Conservation (phyloP, 306 rosid genomes). For the Cicer cuneatum region DNA sequence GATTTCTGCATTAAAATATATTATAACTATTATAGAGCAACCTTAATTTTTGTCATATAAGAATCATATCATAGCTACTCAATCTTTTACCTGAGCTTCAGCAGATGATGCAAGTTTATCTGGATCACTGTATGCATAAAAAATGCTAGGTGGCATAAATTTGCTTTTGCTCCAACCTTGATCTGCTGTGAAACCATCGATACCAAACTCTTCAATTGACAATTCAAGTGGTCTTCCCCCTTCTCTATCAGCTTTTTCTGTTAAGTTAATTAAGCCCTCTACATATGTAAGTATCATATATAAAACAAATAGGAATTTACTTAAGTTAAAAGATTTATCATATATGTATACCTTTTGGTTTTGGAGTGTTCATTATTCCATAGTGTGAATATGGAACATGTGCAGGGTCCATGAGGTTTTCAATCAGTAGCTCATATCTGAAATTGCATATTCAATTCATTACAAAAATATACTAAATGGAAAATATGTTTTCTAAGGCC, state of each 20-base stretch:
- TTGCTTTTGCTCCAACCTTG: slow-evolving; percentile 58
- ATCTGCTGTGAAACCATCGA: slow-evolving; percentile 68
- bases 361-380: slow-evolving; percentile 60
- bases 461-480: slow-evolving; percentile 13
- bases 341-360: slow-evolving; percentile 63
- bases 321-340: slow-evolving; percentile 27
- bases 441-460: slow-evolving; percentile 45
- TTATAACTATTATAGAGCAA: not conserved
- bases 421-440: slow-evolving; percentile 90
- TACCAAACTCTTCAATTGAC: slow-evolving; percentile 54
- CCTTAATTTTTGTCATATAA: not conserved
- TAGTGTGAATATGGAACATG: slow-evolving; percentile 89
- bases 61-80: not conserved
- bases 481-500: not conserved
- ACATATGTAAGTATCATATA: slow-evolving; percentile 35
- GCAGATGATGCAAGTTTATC: slow-evolving; percentile 52
- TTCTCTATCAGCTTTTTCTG: slow-evolving; percentile 87
- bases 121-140: slow-evolving; percentile 54
- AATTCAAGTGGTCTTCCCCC: slow-evolving; percentile 89
- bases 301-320: slow-evolving; percentile 24
- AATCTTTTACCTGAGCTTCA: slow-evolving; percentile 60
- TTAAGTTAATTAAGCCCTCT: slow-evolving; percentile 34
- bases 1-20: slow-evolving; percentile 57
- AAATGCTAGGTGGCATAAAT: slow-evolving; percentile 77
- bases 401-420: slow-evolving; percentile 95